Evolutionary conservation across 2,329 filamentous ascomycete species (phyloP).

Genomic region (Pestalotiopsis sp.): DNA sequence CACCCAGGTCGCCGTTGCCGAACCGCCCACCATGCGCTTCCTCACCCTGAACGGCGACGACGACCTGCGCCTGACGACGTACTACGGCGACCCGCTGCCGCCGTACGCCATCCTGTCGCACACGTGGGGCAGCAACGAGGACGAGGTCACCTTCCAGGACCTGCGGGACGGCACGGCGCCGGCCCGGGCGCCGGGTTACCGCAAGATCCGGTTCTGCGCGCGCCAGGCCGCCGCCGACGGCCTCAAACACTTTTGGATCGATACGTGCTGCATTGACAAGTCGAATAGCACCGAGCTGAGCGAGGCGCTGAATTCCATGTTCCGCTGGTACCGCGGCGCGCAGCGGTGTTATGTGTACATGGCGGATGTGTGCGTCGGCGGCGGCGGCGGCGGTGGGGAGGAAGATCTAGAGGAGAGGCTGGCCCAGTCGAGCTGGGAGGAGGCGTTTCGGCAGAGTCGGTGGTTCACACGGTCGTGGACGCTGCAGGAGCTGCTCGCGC

Average conservation of each 20-base stretch:
- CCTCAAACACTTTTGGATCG: constrained; percentile 1
- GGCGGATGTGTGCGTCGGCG: not conserved
- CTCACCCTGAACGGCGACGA: not conserved
- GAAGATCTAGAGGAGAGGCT: not conserved
- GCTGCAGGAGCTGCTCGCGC: constrained; percentile 19
- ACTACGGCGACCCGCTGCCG: not conserved
- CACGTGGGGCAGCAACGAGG: constrained; percentile 16
- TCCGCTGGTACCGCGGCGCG: constrained; percentile 5
- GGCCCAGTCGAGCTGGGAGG: not conserved
- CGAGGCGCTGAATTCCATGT: constrained; percentile 15
- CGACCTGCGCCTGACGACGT: not conserved
- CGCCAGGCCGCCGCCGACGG: constrained; percentile 13
- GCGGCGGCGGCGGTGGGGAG: not conserved
- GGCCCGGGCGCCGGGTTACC: constrained; percentile 3
- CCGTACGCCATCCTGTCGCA: constrained; percentile 21
- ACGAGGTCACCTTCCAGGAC: constrained; percentile 17
- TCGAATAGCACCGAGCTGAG: constrained; percentile 9
- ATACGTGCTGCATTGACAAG: constrained; percentile 11
- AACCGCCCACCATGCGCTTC: not conserved
- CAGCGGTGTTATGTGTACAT: constrained; percentile 17
- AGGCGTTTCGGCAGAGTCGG: constrained; percentile 2
- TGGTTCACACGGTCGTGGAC: constrained; percentile 10
- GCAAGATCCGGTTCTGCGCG: constrained; percentile 19
- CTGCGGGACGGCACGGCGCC: constrained; percentile 13
- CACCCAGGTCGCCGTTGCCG: not conserved